Base-by-base conservation (phyloP, 768 basidiomycete species). In the Auriculariales sp. region DNA sequence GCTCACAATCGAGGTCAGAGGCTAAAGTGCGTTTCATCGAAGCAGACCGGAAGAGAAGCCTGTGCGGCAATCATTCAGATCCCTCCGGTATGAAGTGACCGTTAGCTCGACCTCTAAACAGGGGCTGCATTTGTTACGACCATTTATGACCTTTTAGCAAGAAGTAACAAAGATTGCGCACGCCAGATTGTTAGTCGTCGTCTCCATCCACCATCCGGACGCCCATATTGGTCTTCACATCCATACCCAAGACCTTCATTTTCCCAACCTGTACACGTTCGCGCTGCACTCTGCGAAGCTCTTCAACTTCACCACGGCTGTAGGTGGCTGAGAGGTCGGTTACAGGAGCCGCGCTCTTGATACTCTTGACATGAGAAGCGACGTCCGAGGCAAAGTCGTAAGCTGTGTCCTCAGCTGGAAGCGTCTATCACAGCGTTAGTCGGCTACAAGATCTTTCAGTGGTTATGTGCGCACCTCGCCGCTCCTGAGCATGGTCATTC, bases 351-450 rank as follows among this genome's bases (percentile, higher is more conserved):
- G 77, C 70, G 60, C 81, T 80, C 70, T 84, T 89, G 58, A 89
- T 79, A 24, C 73, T 72, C 49, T 73, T 75, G 22, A 70, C 72
- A 53, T 88, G 78, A 15, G 83, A 85, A 55, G 76, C 81, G 74
- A 93, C 68, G 62, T 95, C 92, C 50, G 80, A 85, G 33, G 74
- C 68, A n/a, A 85, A 77, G 62, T 95, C 86, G 62, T 95, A 95
- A 11, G 66, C 27, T 3, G 14, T 22, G 32, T 28, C 29, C 7
- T 29, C 45, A 7, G 36, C 17, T 17, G 24, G 27, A 9, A 50
- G 19, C 2, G 44, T 47, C 34, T 33, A 49, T 15, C 28, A 33
- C 24, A 46, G 19, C 3, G 22, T n/a, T 45, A 29, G 5, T 46
- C 12, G 25, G 36, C 51, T 28, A 17, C 47, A 24, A 53, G 45